Conservation (phyloP, 148 eudicot species). For the Rhododendron ovatum region DNA sequence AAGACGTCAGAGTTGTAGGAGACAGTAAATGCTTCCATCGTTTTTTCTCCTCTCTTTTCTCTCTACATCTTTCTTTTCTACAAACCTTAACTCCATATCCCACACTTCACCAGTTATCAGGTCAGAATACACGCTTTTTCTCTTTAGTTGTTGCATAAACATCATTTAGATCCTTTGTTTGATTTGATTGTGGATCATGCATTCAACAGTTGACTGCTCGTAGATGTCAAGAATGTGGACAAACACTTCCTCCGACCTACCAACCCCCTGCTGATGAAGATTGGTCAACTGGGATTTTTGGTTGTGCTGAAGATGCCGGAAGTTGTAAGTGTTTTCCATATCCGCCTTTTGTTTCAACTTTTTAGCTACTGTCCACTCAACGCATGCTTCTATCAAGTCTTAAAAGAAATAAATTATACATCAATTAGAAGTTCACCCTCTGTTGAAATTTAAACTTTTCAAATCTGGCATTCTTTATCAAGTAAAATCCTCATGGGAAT, state of each 20-base stretch:
- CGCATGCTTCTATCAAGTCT: neutral
- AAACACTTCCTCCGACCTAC: conserved; percentile 33
- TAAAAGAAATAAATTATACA: neutral
- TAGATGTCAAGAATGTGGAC: conserved; percentile 44
- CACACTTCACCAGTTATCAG: neutral
- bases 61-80: no score
- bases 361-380: neutral
- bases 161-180: neutral
- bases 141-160: neutral
- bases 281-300: conserved; percentile 49
- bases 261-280: conserved; percentile 46
- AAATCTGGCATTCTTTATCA: neutral
- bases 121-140: neutral
- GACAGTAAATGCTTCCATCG: no score
- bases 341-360: neutral
- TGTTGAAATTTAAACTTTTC: neutral
- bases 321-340: conserved; percentile 31
- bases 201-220: conserved; percentile 25
- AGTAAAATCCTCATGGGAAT: neutral
- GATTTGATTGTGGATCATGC: neutral
- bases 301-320: conserved; percentile 38
- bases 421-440: neutral
- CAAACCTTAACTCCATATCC: neutral
- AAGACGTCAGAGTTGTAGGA: no score
- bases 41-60: no score